phyloP scores from a whole-genome alignment of 2,329 filamentous ascomycete species.

The Periconia sp. region DNA sequence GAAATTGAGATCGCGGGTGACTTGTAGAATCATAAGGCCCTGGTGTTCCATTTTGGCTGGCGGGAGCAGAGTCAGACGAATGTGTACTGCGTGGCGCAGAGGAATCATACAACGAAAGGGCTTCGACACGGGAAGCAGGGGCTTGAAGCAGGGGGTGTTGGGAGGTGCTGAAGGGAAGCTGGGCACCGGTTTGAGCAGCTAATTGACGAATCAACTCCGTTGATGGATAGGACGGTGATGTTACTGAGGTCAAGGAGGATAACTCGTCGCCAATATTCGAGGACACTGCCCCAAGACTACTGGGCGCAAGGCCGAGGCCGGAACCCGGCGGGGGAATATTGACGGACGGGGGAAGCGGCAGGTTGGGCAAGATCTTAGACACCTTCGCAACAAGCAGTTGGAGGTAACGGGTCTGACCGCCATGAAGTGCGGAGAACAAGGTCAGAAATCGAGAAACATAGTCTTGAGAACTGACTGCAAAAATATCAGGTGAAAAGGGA shows the following conservation, averaged over 20 bases:
- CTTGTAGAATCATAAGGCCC: conserved; percentile 34
- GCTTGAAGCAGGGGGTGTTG: conserved; percentile 35
- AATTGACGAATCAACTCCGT: conserved; percentile 38
- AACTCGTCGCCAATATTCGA: conserved; percentile 35
- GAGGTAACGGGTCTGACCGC: conserved; percentile 73
- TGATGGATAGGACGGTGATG: conserved; percentile 34
- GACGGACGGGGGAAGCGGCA: conserved; percentile 40
- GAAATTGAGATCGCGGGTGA: conserved; percentile 11
- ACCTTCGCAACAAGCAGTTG: conserved; percentile 77
- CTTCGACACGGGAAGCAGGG: conserved; percentile 35
- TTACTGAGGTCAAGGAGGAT: conserved; percentile 24
- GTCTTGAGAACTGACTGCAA: conserved; percentile 63
- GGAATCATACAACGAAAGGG: conserved; percentile 38
- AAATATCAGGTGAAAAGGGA: conserved; percentile 57
- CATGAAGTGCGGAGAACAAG: conserved; percentile 70
- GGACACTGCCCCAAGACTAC: conserved; percentile 27
- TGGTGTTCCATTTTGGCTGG: conserved; percentile 37
- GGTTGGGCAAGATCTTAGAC: conserved; percentile 65
- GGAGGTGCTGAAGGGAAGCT: conserved; percentile 35
- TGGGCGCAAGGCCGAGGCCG: conserved; percentile 28
- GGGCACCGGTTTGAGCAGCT: conserved; percentile 37
- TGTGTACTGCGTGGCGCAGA: conserved; percentile 31
- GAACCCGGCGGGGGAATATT: conserved; percentile 32
- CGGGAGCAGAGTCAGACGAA: conserved; percentile 32
- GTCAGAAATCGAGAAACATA: conserved; percentile 69